Conservation (phyloP, 345 rosid species). For the Angophora floribunda region DNA sequence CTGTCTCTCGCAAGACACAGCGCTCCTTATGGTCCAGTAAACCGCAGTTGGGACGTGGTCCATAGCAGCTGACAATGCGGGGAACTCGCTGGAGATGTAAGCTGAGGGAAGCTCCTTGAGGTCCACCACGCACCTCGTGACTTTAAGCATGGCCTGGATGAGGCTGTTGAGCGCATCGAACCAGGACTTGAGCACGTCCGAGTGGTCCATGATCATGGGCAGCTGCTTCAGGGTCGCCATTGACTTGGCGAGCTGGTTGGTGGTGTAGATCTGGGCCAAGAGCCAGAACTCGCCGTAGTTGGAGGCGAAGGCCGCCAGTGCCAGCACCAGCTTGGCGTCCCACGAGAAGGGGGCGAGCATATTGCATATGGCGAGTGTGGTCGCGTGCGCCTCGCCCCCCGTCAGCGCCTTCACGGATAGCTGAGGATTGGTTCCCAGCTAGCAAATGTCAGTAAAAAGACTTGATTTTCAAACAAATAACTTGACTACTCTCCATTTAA, state of each 20-base stretch:
- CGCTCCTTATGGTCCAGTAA: conserved; percentile 70
- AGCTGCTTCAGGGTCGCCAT: conserved; percentile 69
- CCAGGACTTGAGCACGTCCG: conserved; percentile 33
- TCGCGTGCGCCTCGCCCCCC: conserved; percentile 19
- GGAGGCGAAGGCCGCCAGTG: neutral
- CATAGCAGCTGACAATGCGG: conserved; percentile 20
- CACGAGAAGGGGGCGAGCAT: too few species aligned
- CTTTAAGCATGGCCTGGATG: conserved; percentile 45
- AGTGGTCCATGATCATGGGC: conserved; percentile 36
- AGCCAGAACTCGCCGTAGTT: conserved; percentile 80
- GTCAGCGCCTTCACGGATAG: conserved; percentile 49
- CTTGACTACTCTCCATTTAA: too few species aligned
- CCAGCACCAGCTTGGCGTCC: too few species aligned
- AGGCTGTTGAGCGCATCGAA: conserved; percentile 42
- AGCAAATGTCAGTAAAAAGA: neutral
- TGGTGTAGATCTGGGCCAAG: conserved; percentile 45
- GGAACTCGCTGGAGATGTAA: conserved; percentile 27
- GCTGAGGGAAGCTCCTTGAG: conserved; percentile 43
- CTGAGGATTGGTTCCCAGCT: conserved; percentile 9
- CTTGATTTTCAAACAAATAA: neutral
- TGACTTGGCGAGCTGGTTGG: conserved; percentile 68
- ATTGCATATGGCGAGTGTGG: too few species aligned
- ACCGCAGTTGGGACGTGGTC: conserved; percentile 57
- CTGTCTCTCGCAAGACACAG: conserved; percentile 51
- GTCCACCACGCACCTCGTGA: conserved; percentile 37